Percentiles rank a stretch among this genome's conserved stretches.
phyloP scores from a whole-genome alignment of 805 yeast species.

The Candida corydali region DNA sequence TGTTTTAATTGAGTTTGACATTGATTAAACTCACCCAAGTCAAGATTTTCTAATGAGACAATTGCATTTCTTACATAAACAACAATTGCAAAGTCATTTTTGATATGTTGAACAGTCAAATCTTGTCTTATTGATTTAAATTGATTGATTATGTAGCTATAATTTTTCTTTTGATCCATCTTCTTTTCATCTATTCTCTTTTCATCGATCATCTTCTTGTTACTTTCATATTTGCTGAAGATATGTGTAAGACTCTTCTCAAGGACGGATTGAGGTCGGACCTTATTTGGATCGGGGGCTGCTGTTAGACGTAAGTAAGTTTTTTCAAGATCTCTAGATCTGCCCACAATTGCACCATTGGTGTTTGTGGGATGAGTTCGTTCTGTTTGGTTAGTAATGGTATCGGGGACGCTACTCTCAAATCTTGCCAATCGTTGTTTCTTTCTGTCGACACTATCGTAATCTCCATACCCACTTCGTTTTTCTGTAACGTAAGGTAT shows the following conservation, averaged over 20 bases:
- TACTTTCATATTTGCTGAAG: constrained; percentile 44
- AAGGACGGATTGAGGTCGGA: constrained; percentile 68
- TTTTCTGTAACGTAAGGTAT: neutral
- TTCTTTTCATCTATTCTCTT: constrained; percentile 11
- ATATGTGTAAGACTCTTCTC: constrained; percentile 54
- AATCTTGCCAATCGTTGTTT: constrained; percentile 48
- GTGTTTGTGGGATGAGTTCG: neutral
- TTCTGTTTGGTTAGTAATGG: neutral
- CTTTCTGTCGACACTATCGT: constrained; percentile 32
- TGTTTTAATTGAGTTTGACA: constrained; percentile 78
- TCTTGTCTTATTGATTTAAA: constrained; percentile 92
- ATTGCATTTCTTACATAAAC: constrained; percentile 87
- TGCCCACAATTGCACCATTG: constrained; percentile 47
- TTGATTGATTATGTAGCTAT: constrained; percentile 82
- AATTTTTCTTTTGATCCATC: constrained; percentile 35
- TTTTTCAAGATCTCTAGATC: constrained; percentile 65
- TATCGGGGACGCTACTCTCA: constrained; percentile 16
- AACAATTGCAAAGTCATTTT: constrained; percentile 65
- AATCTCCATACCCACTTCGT: constrained; percentile 9
- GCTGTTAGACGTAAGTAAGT: constrained; percentile 81
- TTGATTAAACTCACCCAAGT: constrained; percentile 92
- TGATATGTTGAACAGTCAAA: constrained; percentile 84
- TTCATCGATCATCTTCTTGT: constrained; percentile 15
- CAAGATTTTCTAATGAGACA: constrained; percentile 77
- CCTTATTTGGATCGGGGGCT: constrained; percentile 81